Base-by-base conservation (phyloP, 2,329 filamentous ascomycete species). In the Cylindrodendrum hubeiense region DNA sequence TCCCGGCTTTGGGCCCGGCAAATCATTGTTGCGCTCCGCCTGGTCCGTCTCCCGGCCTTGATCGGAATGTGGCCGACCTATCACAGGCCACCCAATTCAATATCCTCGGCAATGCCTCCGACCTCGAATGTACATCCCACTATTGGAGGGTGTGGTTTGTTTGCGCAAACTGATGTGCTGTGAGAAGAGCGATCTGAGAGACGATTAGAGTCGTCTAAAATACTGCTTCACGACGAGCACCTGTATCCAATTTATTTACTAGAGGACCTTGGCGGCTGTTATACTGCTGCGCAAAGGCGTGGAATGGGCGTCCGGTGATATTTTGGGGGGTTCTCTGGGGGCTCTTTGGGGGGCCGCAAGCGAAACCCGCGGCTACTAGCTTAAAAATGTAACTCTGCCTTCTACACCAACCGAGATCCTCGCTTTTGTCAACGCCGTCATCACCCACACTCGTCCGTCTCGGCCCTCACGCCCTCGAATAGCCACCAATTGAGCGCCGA, bases 21-120 rank as follows among this genome's bases (percentile, higher is more conserved):
- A 47, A 70, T 69, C 41, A 55, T 76, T 78, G 57, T 77, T 78
- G 71, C 77, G 68, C 26, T 52, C 65, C 70, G 69, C 41, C 50
- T 49, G 33, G 66, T 60, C 71, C 72, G 73, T 70, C 63, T 68
- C 67, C 70, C 73, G 72, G 74, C 67, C 67, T 71, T 69, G 60
- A 58, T 66, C 71, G 75, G 73, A 69, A 74, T 55, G 57, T 34
- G 34, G 12, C 41, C 67, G 75, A 64, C 84, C 84, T 86, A 86
- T 86, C 78, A 82, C 61, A 71, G 64, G 70, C 65, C 70, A 75
- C 69, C 72, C 77, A 83, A 81, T 85, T 83, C 77, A 68, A 79
- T 77, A 81, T 82, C 83, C 84, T 86, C 84, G 85, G 85, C 82
- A 86, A 85, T 84, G 60, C 65, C 59, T 69, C 67, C 70, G 66